Percentiles rank a stretch among this genome's conserved stretches.
Conservation (phyloP, 768 basidiomycete species). For the Trametes sanguinea region DNA sequence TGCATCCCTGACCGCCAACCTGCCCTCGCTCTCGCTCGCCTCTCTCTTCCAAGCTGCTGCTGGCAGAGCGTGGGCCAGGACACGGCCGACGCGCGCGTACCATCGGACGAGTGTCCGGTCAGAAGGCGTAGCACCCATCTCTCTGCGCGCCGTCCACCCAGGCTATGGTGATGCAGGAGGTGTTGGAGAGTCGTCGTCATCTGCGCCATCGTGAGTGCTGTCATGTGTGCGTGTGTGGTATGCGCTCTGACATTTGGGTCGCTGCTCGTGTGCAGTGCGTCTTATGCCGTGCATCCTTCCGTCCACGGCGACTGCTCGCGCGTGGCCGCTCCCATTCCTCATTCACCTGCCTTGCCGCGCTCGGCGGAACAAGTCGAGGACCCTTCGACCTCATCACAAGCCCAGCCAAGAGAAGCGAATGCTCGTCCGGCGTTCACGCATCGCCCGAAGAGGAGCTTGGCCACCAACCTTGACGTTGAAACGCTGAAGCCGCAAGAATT, state of each 20-base stretch:
- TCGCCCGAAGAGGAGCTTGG: background rate
- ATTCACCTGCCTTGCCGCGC: background rate
- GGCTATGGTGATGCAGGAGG: conserved; percentile 1
- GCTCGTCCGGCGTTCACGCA: background rate
- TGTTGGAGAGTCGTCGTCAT: conserved; percentile 9
- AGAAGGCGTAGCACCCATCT: conserved; percentile 11
- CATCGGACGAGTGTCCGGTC: conserved; percentile 18
- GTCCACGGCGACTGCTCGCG: background rate
- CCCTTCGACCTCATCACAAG: background rate
- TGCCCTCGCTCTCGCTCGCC: conserved; percentile 35
- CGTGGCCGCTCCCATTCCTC: background rate
- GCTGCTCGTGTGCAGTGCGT: conserved; percentile 1
- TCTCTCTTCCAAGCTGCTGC: conserved; percentile 51
- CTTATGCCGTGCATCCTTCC: background rate
- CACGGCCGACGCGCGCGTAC: conserved; percentile 27
- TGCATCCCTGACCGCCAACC: conserved; percentile 35
- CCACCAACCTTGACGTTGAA: conserved; percentile 12
- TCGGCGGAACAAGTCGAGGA: background rate
- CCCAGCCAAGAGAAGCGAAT: background rate
- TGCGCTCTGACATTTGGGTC: background rate
- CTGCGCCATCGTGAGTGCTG: conserved; percentile 10
- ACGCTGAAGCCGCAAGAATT: conserved; percentile 2
- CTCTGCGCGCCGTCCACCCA: background rate
- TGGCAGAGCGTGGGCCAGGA: conserved; percentile 45
- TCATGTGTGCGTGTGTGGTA: background rate